These are phyloP conservation scores for Helicosporidium sp. DNA, from an alignment of 139 green algal species.

Conservation along the genomic window DNA sequence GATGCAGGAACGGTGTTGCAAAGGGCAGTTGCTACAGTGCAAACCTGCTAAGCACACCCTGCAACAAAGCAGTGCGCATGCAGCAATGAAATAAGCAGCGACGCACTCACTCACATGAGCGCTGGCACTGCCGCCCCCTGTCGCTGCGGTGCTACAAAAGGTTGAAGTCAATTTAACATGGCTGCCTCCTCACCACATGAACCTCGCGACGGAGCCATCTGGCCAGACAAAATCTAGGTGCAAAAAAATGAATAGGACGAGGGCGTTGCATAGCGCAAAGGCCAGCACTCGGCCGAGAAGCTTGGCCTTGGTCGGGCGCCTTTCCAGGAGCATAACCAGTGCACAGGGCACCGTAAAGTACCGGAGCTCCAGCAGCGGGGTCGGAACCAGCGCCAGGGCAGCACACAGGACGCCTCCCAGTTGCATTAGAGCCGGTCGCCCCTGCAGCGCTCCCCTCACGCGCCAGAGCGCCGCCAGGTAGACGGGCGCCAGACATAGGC, in stretches of 20 bases:
- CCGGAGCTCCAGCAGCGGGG: conserved; percentile 66
- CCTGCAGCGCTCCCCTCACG: conserved; percentile 13
- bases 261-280: conserved; percentile 28
- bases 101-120: too few species aligned
- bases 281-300: background rate
- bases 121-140: too few species aligned
- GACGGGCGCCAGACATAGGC: conserved; percentile 27
- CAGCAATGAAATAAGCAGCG: too few species aligned
- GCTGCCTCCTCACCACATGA: conserved; percentile 75
- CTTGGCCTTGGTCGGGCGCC: background rate
- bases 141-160: too few species aligned
- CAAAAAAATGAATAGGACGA: conserved; percentile 53
- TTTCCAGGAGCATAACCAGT: conserved; percentile 32
- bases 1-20: too few species aligned
- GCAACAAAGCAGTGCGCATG: too few species aligned
- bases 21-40: too few species aligned
- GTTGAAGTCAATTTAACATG: too few species aligned
- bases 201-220: conserved; percentile 50
- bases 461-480: conserved; percentile 22
- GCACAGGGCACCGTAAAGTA: conserved; percentile 62
- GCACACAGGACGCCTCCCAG: conserved; percentile 15
- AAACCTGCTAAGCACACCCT: too few species aligned
- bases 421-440: too few species aligned
- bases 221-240: conserved; percentile 39
- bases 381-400: conserved; percentile 41